phyloP scores from a whole-genome alignment of 1,139 yeast species.

The Zygoascus sp. region DNA sequence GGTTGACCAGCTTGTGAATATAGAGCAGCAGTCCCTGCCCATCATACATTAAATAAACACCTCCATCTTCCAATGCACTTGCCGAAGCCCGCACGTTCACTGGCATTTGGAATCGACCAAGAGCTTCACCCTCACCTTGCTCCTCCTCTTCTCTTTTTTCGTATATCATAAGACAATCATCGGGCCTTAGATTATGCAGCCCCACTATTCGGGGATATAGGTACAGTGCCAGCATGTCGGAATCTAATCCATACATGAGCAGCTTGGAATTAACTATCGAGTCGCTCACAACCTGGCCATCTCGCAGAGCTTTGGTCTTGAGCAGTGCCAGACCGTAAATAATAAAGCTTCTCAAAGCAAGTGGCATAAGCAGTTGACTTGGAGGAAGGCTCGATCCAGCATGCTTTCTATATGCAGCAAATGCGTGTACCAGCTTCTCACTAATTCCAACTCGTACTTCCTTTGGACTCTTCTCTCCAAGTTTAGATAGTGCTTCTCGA shows the following conservation, averaged over 20 bases:
- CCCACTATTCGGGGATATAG: constrained; percentile 81
- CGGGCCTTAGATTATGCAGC: constrained; percentile 58
- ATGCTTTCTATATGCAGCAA: constrained; percentile 64
- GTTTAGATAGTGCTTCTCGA: constrained; percentile 60
- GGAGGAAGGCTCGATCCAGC: constrained; percentile 47
- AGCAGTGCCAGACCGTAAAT: constrained; percentile 63
- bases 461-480: constrained; percentile 52
- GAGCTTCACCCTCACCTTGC: constrained; percentile 38
- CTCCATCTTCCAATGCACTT: constrained; percentile 53
- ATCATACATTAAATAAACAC: constrained; percentile 73
- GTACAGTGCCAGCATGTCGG: constrained; percentile 57
- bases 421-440: constrained; percentile 62
- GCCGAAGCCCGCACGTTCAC: constrained; percentile 47
- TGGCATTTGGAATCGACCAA: constrained; percentile 49
- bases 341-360: constrained; percentile 69
- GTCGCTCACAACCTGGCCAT: constrained; percentile 38
- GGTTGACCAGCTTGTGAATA: constrained; percentile 68
- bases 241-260: constrained; percentile 51
- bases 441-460: constrained; percentile 63
- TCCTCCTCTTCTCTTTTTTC: constrained; percentile 2
- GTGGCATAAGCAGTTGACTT: constrained; percentile 76
- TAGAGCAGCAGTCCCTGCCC: constrained; percentile 61
- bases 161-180: constrained; percentile 40
- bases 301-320: constrained; percentile 62
- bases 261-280: constrained; percentile 55